Conservation (phyloP, 257 asterid genomes). For the Rubia yunnanensis region DNA sequence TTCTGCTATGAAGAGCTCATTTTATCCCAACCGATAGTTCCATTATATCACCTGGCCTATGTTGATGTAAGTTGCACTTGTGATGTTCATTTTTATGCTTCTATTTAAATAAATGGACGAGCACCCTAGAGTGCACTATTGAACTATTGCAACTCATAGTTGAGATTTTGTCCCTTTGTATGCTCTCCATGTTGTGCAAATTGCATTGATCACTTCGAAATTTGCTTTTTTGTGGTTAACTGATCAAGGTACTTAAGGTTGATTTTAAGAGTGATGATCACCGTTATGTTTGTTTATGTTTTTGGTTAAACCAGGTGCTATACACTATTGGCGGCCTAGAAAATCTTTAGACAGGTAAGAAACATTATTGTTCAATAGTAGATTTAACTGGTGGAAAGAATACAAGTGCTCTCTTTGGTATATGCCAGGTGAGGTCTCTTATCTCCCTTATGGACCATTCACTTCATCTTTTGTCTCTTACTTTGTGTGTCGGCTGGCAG, state of each 20-base stretch:
- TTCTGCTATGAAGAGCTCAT: slow-evolving; percentile 97
- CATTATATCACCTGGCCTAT: slow-evolving; percentile 76
- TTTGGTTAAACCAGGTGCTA: slow-evolving; percentile 52
- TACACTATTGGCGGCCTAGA: slow-evolving; percentile 95
- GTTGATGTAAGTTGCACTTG: slow-evolving; percentile 73
- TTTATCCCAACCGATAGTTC: slow-evolving; percentile 81
- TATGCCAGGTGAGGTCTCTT: slow-evolving; percentile 62
- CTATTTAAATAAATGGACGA: background rate
- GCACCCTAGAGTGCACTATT: background rate
- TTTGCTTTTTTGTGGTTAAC: background rate
- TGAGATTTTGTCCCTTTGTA: background rate
- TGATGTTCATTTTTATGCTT: background rate
- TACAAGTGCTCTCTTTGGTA: slow-evolving; percentile 84
- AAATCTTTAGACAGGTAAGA: slow-evolving; percentile 84
- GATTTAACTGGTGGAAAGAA: slow-evolving; percentile 94
- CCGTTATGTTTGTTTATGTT: background rate
- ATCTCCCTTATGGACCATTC: background rate
- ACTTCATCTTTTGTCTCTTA: slow-evolving; percentile 4
- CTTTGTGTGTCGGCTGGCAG: background rate
- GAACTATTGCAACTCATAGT: background rate
- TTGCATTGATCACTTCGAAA: background rate
- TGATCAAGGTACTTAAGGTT: background rate
- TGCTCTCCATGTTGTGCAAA: background rate
- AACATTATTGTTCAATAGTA: slow-evolving; percentile 82
- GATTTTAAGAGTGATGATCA: background rate